Evolutionary conservation across 306 rosid genomes (phyloP).

Genomic region (Gynostemma pentaphyllum): DNA sequence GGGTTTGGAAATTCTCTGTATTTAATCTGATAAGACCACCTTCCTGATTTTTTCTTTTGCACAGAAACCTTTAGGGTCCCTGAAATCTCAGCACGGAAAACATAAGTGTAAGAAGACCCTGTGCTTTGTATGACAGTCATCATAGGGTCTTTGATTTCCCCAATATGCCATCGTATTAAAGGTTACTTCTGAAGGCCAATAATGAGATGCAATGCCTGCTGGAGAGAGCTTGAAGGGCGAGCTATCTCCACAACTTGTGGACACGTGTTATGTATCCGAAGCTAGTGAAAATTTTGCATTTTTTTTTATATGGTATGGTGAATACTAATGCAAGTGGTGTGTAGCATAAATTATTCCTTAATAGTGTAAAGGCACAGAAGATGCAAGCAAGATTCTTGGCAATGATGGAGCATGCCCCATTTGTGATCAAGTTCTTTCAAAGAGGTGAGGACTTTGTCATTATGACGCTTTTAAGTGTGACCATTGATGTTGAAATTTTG

Average conservation of each 20-base stretch:
- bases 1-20: neutral
- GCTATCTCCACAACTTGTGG: conserved; percentile 91
- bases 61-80: neutral
- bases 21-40: neutral
- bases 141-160: conserved; percentile 24
- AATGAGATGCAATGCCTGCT: conserved; percentile 99
- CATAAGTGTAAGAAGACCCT: neutral
- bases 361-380: conserved; percentile 71
- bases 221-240: conserved; percentile 94
- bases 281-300: conserved; percentile 4
- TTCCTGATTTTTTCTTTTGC: neutral
- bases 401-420: conserved; percentile 91
- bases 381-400: conserved; percentile 83
- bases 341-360: conserved; percentile 29
- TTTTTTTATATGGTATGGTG: neutral
- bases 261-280: conserved; percentile 84
- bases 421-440: conserved; percentile 96
- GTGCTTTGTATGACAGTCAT: neutral
- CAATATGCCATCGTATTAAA: conserved; percentile 23
- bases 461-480: conserved; percentile 1
- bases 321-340: neutral
- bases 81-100: neutral
- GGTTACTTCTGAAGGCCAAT: conserved; percentile 28
- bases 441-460: conserved; percentile 43
- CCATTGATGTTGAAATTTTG: neutral